These are phyloP conservation scores for Eutypella sp. DNA, from an alignment of 2,329 filamentous ascomycete genomes.

Conservation along the genomic window DNA sequence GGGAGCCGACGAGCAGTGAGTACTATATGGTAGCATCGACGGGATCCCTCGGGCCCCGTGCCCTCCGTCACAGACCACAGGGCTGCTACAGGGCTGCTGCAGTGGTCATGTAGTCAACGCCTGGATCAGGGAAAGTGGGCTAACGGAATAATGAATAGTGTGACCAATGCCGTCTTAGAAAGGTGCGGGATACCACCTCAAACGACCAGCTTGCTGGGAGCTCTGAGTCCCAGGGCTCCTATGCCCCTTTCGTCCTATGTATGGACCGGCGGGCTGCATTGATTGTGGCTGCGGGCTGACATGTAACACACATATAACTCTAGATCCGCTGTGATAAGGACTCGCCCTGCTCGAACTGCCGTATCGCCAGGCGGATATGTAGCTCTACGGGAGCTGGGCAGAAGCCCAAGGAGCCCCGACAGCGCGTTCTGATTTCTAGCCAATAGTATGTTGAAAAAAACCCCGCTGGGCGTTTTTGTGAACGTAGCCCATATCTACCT, in stretches of 20 bases:
- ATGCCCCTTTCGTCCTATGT: constrained; percentile 31
- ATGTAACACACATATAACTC: no score
- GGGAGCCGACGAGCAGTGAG: background rate
- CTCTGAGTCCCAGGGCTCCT: constrained; percentile 13
- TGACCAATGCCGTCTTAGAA: constrained; percentile 24
- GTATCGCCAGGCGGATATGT: constrained; percentile 46
- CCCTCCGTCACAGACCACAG: no score
- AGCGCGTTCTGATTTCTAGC: constrained; percentile 54
- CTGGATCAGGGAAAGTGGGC: background rate
- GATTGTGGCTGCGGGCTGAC: no score
- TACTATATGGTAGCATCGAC: no score
- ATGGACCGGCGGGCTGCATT: no score
- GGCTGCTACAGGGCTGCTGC: no score
- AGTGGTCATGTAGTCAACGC: background rate
- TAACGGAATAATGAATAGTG: constrained; percentile 11
- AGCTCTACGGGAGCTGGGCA: constrained; percentile 51
- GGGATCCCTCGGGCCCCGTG: background rate
- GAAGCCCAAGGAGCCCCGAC: constrained; percentile 49
- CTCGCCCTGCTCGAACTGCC: constrained; percentile 54
- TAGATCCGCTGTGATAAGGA: constrained; percentile 57
- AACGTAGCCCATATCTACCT: no score
- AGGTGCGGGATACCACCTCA: constrained; percentile 17
- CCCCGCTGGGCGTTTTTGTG: background rate
- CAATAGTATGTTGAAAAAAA: constrained; percentile 46
- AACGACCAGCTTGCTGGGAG: no score